A percentile compares a stretch with the other conserved stretches of the same genome.
These are phyloP conservation scores for Barnettozyma sp. DNA, from an alignment of 805 yeast genomes.

Conservation along the genomic window DNA sequence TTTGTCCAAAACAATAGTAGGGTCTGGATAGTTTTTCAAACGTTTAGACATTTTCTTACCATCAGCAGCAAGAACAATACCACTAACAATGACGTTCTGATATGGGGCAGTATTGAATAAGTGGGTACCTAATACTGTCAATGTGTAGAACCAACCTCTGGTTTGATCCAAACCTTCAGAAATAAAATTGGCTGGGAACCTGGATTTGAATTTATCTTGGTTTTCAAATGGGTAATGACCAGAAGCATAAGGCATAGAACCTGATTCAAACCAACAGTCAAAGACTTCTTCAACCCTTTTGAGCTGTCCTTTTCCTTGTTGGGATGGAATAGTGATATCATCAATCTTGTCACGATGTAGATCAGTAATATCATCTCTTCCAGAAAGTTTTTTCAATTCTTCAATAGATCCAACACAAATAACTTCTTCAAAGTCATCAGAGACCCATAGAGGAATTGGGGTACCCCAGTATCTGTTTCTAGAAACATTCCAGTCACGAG, in stretches of 20 bases:
- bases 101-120: constrained; percentile 89
- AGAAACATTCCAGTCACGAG: constrained; percentile 98
- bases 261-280: constrained; percentile 99
- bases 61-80: constrained; percentile 94
- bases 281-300: constrained; percentile 95
- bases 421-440: constrained; percentile 87
- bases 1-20: constrained; percentile 67
- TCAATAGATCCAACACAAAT: constrained; percentile 90
- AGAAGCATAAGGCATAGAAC: constrained; percentile 98
- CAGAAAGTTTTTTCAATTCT: constrained; percentile 80
- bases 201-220: constrained; percentile 55
- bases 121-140: constrained; percentile 93
- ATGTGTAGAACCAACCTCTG: constrained; percentile 99
- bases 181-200: constrained; percentile 96
- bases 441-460: constrained; percentile 96
- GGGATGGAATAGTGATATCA: constrained; percentile 86
- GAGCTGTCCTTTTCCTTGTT: constrained; percentile 79
- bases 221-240: constrained; percentile 95
- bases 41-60: constrained; percentile 99
- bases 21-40: constrained; percentile 96
- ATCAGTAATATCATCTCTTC: constrained; percentile 75
- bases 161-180: constrained; percentile 99
- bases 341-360: constrained; percentile 93
- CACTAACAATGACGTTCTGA: constrained; percentile 90
- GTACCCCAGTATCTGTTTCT: constrained; percentile 99